These are phyloP conservation scores for Apiotrichum domesticum DNA, from an alignment of 1,284 basidiomycete genomes.

Conservation along the genomic window DNA sequence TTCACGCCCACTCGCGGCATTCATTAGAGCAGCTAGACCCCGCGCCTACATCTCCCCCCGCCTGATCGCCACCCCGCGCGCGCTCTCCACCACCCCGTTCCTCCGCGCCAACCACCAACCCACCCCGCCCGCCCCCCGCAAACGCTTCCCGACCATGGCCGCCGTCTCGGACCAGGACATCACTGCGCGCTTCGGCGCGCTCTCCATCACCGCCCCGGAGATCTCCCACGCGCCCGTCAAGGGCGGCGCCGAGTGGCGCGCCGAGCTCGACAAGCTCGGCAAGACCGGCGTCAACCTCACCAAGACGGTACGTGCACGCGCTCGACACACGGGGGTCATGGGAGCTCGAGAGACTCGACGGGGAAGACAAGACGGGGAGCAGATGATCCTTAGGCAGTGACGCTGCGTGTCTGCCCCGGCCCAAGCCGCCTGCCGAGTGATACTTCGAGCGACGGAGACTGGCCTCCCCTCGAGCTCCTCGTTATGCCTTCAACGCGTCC, in stretches of 20 bases:
- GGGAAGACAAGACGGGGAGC: too few relatives aligned
- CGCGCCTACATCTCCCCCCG: neutral
- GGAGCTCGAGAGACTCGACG: too few relatives aligned
- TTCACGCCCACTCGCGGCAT: conserved; percentile 15
- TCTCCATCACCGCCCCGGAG: conserved; percentile 36
- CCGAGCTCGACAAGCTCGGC: conserved; percentile 37
- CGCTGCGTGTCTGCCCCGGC: too few relatives aligned
- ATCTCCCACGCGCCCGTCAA: conserved; percentile 41
- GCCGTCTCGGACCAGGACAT: conserved; percentile 70
- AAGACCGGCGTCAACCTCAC: conserved; percentile 31
- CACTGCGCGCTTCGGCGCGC: conserved; percentile 33
- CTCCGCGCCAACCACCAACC: too few relatives aligned
- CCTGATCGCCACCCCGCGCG: neutral
- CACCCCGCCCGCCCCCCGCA: neutral
- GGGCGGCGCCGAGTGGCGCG: conserved; percentile 42
- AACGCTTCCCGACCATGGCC: conserved; percentile 52
- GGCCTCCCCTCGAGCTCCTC: too few relatives aligned
- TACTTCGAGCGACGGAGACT: too few relatives aligned
- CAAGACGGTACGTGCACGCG: conserved; percentile 36
- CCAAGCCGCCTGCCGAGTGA: too few relatives aligned
- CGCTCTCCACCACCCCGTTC: neutral
- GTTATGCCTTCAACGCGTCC: too few relatives aligned
- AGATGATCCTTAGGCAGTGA: too few relatives aligned
- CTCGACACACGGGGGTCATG: neutral
- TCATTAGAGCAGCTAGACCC: conserved; percentile 13